Conservation (phyloP, 768 basidiomycete genomes). For the Coprinellus micaceus region DNA sequence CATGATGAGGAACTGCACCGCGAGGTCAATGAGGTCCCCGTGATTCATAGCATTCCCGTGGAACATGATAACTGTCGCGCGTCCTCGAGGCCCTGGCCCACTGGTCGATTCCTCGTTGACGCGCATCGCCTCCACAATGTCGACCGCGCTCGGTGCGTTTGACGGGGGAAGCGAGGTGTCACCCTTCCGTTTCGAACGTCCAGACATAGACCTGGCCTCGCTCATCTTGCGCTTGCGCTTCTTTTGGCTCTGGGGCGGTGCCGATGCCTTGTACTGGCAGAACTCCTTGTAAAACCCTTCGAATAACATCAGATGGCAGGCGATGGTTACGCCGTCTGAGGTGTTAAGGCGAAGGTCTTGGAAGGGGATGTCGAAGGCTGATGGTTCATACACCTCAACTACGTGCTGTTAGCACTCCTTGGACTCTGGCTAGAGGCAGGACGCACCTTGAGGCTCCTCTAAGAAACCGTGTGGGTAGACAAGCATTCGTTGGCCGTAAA, state of each 20-base stretch:
- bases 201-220: too few species aligned
- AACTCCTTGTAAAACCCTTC: not conserved
- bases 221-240: too few species aligned
- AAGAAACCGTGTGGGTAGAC: constrained; percentile 12
- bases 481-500: constrained; percentile 11
- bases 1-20: constrained; percentile 60
- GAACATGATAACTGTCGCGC: constrained; percentile 80
- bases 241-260: not conserved
- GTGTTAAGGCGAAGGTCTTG: constrained; percentile 10
- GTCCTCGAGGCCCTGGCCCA: not conserved
- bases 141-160: not conserved
- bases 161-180: not conserved
- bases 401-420: not conserved
- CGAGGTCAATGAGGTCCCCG: constrained; percentile 71
- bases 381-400: constrained; percentile 8
- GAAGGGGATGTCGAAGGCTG: constrained; percentile 2
- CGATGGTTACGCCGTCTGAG: constrained; percentile 8
- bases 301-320: constrained; percentile 13
- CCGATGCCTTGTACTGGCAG: not conserved
- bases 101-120: not conserved
- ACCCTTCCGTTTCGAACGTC: too few species aligned
- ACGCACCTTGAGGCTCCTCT: constrained; percentile 9
- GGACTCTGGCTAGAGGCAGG: too few species aligned
- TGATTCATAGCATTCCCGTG: constrained; percentile 79
- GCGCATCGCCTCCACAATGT: not conserved